Base-by-base conservation (phyloP, 2,329 filamentous ascomycete genomes). In the Colletotrichum sojae region DNA sequence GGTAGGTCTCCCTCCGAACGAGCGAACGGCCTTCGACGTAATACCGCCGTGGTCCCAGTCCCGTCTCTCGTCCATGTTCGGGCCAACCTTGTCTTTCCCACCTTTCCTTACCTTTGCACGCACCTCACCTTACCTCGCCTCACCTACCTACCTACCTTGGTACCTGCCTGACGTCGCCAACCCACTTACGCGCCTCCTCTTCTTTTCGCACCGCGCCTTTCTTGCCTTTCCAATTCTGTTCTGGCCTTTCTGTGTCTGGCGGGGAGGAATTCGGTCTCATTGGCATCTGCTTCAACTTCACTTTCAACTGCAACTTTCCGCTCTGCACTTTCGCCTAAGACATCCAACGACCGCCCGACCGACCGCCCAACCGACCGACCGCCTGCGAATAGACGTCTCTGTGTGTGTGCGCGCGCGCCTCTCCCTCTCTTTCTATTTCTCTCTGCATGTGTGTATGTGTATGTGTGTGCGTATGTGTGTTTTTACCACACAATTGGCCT, bases 201-300 rank as follows among this genome's bases (percentile, higher is more conserved):
- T 66, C 51, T 60, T 61, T 69, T 69, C 62, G 49, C 39, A 54
- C 61, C 36, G 62, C 62, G 55, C 45, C 66, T 54, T 69, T 52
- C 31, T 40, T 65, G 39, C 40, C 54, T 58, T 64, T 65, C 43
- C 22, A 45, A 49, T 60, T 66, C 55, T 60, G n/a, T 69, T 60
- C 62, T 66, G 55, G 55, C 39, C 55, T 13, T 18, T 45, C 15
- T 27, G 58, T 13, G 25, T 45, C 15, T 27, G 58, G 36, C 46
- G 56, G 51, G 51, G 18, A 43, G 15, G 9, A 53, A 27, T 43
- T 25, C n/a, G 45, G 39, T 56, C 12, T 40, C 61, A 55, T 65
- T 53, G 65, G 27, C 48, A 61, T n/a, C 48, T 62, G 39, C 59
- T 54, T 45, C 63, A 10, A 60, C 36, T 45, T 48, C 46, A 20